A percentile compares a stretch with the other conserved stretches of the same genome.
These are phyloP conservation scores for Chlorokybus atmophyticus DNA, from an alignment of 139 green algal species.

Conservation along the genomic window DNA sequence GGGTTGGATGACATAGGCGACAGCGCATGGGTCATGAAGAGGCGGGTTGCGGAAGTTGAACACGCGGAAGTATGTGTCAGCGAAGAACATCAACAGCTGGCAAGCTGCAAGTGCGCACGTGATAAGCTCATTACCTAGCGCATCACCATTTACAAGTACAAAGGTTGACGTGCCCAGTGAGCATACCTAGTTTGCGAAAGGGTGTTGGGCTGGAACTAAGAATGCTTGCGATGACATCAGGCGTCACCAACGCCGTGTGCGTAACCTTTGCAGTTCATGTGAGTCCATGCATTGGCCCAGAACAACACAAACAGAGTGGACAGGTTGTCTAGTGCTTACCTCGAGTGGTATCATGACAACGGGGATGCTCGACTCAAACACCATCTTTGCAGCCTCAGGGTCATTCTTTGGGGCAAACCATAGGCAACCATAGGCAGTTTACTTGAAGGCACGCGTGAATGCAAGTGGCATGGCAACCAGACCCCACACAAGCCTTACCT, in stretches of 20 bases:
- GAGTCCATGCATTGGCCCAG: neutral
- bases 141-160: no score
- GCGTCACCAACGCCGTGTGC: slow-evolving; percentile 72
- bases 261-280: slow-evolving; percentile 48
- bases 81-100: slow-evolving; percentile 42
- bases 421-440: no score
- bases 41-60: slow-evolving; percentile 77
- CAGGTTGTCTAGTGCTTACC: slow-evolving; percentile 23
- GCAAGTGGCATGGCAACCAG: no score
- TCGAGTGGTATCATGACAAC: slow-evolving; percentile 90
- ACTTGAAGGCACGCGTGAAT: no score
- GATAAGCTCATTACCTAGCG: no score
- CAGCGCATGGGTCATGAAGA: slow-evolving; percentile 83
- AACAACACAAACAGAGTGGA: neutral
- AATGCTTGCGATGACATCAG: slow-evolving; percentile 45
- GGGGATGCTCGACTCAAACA: slow-evolving; percentile 58
- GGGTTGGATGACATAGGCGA: slow-evolving; percentile 62
- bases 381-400: slow-evolving; percentile 69
- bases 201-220: slow-evolving; percentile 1
- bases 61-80: slow-evolving; percentile 53
- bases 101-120: no score
- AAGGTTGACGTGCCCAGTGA: neutral
- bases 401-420: no score
- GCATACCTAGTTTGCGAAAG: slow-evolving; percentile 12
- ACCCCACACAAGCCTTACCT: no score